Evolutionary conservation across 306 rosid genomes (phyloP).

Genomic region (Hippophae rhamnoides): DNA sequence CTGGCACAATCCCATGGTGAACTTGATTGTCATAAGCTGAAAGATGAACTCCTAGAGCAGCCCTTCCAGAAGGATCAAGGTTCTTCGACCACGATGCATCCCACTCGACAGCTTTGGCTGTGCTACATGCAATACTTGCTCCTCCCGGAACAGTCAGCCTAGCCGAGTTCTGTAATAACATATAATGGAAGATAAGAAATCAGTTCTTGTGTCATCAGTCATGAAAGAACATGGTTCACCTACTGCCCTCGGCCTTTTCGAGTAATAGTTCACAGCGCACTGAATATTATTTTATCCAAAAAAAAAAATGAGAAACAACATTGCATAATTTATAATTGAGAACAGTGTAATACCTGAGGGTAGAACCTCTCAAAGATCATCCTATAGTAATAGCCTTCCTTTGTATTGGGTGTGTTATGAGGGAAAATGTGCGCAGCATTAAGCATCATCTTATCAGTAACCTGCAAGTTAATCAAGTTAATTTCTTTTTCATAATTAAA

Average conservation of each 20-base stretch:
- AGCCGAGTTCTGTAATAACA: constrained; percentile 68
- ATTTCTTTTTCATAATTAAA: not conserved
- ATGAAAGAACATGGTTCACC: not conserved
- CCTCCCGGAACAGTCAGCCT: constrained; percentile 89
- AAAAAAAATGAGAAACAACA: not conserved
- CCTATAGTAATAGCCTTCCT: constrained; percentile 88
- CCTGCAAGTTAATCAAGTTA: constrained; percentile 25
- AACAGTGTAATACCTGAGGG: constrained; percentile 57
- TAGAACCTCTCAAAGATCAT: constrained; percentile 92
- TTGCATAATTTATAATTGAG: not conserved
- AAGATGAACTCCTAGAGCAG: constrained; percentile 76
- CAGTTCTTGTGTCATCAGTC: not conserved
- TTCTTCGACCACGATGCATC: constrained; percentile 79
- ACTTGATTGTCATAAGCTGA: constrained; percentile 53
- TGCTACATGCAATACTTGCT: constrained; percentile 90
- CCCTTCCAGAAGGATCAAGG: constrained; percentile 97
- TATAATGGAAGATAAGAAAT: not conserved
- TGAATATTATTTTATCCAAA: too few relatives aligned
- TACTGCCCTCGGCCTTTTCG: too few relatives aligned
- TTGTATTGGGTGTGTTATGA: constrained; percentile 79
- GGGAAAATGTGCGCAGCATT: constrained; percentile 77
- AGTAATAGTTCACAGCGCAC: too few relatives aligned
- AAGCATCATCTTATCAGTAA: constrained; percentile 72
- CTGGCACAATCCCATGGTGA: constrained; percentile 22
- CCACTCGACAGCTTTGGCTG: constrained; percentile 92